Percentiles rank a stretch among this genome's conserved stretches.
Evolutionary conservation across 1,139 yeast species (phyloP).

Genomic region (Yamadazyma atmosphaerica): DNA sequence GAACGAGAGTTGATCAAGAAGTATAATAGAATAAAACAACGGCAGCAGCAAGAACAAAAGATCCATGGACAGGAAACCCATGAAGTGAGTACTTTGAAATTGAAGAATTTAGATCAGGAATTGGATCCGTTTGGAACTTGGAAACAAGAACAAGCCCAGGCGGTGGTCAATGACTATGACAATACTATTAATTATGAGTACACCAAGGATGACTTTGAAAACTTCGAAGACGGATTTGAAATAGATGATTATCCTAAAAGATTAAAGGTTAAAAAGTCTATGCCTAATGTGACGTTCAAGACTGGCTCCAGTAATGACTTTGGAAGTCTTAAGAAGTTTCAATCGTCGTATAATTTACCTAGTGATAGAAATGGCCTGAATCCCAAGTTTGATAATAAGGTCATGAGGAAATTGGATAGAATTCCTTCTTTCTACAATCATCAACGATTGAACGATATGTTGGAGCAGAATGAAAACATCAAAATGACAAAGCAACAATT

Average conservation of each 20-base stretch:
- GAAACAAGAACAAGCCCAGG: background rate
- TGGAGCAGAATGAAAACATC: constrained; percentile 15
- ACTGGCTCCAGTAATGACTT: no score
- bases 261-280: constrained; percentile 22
- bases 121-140: constrained; percentile 10
- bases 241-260: constrained; percentile 9
- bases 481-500: constrained; percentile 15
- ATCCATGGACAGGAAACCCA: background rate
- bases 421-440: constrained; percentile 42
- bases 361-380: constrained; percentile 21
- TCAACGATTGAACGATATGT: constrained; percentile 14
- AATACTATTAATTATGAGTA: constrained; percentile 38
- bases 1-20: constrained; percentile 29
- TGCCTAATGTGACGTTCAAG: constrained; percentile 24
- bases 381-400: constrained; percentile 26
- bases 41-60: constrained; percentile 10
- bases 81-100: constrained; percentile 28
- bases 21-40: constrained; percentile 16
- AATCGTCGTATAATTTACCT: constrained; percentile 10
- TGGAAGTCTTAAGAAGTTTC: constrained; percentile 13
- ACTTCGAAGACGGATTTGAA: constrained; percentile 39
- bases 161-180: constrained; percentile 29
- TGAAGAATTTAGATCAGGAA: constrained; percentile 32
- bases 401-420: constrained; percentile 40
- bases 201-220: constrained; percentile 39